Base-by-base conservation (phyloP, 1,139 yeast species). In the Hansenula lynferdii region DNA sequence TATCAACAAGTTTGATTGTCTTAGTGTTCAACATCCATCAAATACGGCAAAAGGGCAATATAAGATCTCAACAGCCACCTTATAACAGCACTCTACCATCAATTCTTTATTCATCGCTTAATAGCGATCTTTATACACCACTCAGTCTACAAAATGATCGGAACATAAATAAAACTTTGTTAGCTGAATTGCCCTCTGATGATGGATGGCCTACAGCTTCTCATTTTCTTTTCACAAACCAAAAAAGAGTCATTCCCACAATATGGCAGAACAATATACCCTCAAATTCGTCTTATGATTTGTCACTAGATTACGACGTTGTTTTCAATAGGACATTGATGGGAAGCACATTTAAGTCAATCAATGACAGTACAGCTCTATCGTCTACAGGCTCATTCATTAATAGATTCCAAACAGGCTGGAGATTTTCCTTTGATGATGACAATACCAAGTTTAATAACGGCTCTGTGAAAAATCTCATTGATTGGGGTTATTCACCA, bases 401-500 rank as follows among this genome's bases (percentile, higher is more conserved):
- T 17, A 37, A 39, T 18, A 32, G 40, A 12, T 38, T 54, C 2
- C 8, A 36, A 2, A 16, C 44, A 17, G 37, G 54, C 32, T 76
- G 78, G 64, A 54, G 74, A 33, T 69, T 64, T 42, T 56, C 64
- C 3, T 40, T 57, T 19, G 79, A 72, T 48, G 44, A 54, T 34
- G 44, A 52, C 7, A 54, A 40, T 9, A 39, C 40, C 4, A 62
- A 61, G 17, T 76, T 68, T 52, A 60, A 62, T 8, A 55, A 53
- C 29, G 42, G 41, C 7, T 53, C 63, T 0, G 61, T 77, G 28
- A 50, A 54, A 22, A 50, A 60, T 2, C 65, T 66, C 33, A 56
- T 80, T 1, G 48, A 60, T 18, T 72, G 82, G 51, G 95, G 95
- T 0, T 70, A 63, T 39, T 66, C 81, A 0, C 85, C 92, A 0